Percentiles rank a stretch among this genome's conserved stretches.
phyloP scores from a whole-genome alignment of 2,329 filamentous ascomycete species.

The Monilinia laxa region DNA sequence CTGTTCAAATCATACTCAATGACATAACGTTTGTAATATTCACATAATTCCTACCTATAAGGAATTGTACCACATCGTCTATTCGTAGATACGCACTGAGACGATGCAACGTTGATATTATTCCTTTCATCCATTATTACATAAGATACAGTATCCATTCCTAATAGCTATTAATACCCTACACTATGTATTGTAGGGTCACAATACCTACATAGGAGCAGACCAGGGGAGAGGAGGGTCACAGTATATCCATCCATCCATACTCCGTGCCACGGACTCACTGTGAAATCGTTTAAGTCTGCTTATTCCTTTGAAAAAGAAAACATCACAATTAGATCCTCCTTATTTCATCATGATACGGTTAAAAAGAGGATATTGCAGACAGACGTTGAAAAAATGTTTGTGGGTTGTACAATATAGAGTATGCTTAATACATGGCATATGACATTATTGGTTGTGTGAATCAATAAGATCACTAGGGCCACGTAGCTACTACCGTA shows the following conservation, averaged over 20 bases:
- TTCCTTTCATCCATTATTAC: background rate
- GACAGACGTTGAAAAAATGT: slow-evolving; percentile 18
- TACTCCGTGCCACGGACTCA: slow-evolving; percentile 11
- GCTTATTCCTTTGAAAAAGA: background rate
- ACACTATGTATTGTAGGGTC: background rate
- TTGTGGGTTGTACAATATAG: background rate
- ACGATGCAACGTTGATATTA: slow-evolving; percentile 12
- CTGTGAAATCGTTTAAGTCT: background rate
- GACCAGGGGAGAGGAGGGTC: background rate
- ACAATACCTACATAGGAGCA: background rate
- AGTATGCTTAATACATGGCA: too few species aligned
- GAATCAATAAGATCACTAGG: background rate
- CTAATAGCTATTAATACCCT: background rate
- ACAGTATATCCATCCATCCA: background rate
- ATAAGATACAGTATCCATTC: background rate
- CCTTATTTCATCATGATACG: too few species aligned
- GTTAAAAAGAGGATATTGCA: background rate
- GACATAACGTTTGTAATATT: slow-evolving; percentile 5
- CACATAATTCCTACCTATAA: background rate
- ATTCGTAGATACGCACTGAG: background rate
- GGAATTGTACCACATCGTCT: background rate
- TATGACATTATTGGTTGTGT: too few species aligned
- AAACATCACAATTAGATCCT: background rate
- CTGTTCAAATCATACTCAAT: background rate
- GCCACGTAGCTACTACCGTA: background rate